These are phyloP conservation scores for Sugiyamaella boreocaroliniensis DNA, from an alignment of 805 yeast species.

Conservation along the genomic window DNA sequence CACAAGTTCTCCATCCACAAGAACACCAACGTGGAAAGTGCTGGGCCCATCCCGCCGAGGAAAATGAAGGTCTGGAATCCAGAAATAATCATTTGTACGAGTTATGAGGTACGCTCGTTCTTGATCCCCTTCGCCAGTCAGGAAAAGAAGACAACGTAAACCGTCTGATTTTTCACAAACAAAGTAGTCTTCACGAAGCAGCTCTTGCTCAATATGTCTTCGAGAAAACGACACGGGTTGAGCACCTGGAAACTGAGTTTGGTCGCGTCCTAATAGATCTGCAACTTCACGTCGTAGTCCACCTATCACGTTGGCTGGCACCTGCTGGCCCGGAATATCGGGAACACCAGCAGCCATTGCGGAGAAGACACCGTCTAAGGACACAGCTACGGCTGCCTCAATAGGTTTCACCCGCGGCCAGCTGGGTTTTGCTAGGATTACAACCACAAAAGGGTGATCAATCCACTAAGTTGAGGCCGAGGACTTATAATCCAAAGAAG, in stretches of 20 bases:
- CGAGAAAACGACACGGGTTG: slow-evolving; percentile 91
- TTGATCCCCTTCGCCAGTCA: slow-evolving; percentile 54
- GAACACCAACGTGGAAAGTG: slow-evolving; percentile 74
- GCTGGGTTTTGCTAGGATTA: background rate
- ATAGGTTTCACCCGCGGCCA: too few relatives aligned
- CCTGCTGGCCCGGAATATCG: slow-evolving; percentile 74
- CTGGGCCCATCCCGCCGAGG: slow-evolving; percentile 48
- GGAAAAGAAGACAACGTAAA: slow-evolving; percentile 66
- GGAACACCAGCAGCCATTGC: slow-evolving; percentile 45
- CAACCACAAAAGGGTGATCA: background rate
- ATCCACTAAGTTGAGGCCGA: background rate
- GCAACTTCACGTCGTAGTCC: slow-evolving; percentile 66
- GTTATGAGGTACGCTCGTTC: slow-evolving; percentile 88
- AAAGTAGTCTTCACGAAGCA: slow-evolving; percentile 68
- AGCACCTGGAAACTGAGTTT: slow-evolving; percentile 73
- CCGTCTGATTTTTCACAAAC: slow-evolving; percentile 98
- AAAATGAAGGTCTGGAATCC: slow-evolving; percentile 73
- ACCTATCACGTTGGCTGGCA: slow-evolving; percentile 63
- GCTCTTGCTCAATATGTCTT: slow-evolving; percentile 55
- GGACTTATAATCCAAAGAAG: background rate
- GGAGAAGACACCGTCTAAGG: too few relatives aligned
- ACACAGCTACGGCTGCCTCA: too few relatives aligned
- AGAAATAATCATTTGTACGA: slow-evolving; percentile 78
- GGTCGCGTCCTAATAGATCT: slow-evolving; percentile 48
- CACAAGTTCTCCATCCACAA: slow-evolving; percentile 92